Conservation (phyloP, 345 rosid genomes). For the Lumnitzera littorea region DNA sequence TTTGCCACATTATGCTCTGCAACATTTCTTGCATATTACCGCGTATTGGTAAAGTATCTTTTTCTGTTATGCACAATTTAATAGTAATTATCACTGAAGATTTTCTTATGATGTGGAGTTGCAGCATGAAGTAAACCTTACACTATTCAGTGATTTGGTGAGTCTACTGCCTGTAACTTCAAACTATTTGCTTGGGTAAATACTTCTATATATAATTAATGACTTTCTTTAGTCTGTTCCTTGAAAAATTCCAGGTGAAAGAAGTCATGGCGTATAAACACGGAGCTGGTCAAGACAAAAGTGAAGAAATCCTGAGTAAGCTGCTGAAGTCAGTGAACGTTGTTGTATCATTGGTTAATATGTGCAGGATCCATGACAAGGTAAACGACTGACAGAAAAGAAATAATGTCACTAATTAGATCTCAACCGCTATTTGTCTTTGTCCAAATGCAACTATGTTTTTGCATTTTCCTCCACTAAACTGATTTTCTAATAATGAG, state of each 20-base stretch:
- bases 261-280: constrained; percentile 37
- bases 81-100: constrained; percentile 5
- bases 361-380: constrained; percentile 65
- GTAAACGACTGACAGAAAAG: constrained; percentile 20
- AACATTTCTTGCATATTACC: constrained; percentile 72
- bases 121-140: constrained; percentile 81
- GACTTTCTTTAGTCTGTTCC: not conserved
- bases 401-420: not conserved
- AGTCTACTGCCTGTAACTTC: constrained; percentile 12
- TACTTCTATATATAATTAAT: not conserved
- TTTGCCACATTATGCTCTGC: constrained; percentile 51
- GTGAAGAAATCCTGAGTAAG: constrained; percentile 37
- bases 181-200: not conserved
- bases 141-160: constrained; percentile 49
- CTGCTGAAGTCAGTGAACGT: constrained; percentile 54
- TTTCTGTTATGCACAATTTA: not conserved
- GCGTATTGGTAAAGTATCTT: constrained; percentile 49
- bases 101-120: constrained; percentile 15
- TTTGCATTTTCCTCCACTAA: not conserved
- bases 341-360: constrained; percentile 61
- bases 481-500: constrained; percentile 9
- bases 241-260: constrained; percentile 50
- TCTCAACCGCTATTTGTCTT: not conserved
- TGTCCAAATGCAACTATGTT: not conserved
- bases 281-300: constrained; percentile 20